These are phyloP conservation scores for Pontederia crassipes DNA, from an alignment of 176 grass and related monocot species.

Conservation along the genomic window DNA sequence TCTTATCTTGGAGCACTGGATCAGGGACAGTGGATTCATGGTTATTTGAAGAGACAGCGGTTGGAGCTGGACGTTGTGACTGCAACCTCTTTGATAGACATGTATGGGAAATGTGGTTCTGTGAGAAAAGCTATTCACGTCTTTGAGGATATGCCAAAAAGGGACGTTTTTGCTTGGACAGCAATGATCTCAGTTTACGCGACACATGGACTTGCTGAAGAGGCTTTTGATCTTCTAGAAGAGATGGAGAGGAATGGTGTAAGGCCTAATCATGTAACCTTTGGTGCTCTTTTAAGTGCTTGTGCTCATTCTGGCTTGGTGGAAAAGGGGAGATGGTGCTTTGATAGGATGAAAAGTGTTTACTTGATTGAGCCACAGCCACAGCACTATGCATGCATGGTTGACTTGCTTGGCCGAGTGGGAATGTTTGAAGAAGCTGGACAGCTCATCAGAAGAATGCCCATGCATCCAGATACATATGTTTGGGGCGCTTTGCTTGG, in stretches of 20 bases:
- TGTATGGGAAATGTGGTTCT: slow-evolving; percentile 15
- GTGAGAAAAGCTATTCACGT: slow-evolving; percentile 4
- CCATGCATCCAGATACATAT: slow-evolving; percentile 9
- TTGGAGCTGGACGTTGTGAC: slow-evolving; percentile 13
- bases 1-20: slow-evolving; percentile 12
- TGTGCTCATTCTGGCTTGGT: slow-evolving; percentile 3
- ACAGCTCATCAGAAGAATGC: slow-evolving; percentile 7
- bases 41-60: slow-evolving; percentile 2
- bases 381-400: slow-evolving; percentile 18
- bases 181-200: slow-evolving; percentile 16
- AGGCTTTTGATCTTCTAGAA: slow-evolving; percentile 9
- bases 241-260: slow-evolving; percentile 1
- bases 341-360: slow-evolving; percentile 4
- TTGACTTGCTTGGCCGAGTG: slow-evolving; percentile 14
- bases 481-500: slow-evolving; percentile 19
- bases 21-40: slow-evolving; percentile 5
- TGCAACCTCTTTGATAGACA: slow-evolving; percentile 14
- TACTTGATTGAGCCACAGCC: slow-evolving; percentile 9
- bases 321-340: slow-evolving; percentile 4
- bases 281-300: slow-evolving; percentile 17
- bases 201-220: slow-evolving; percentile 1
- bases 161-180: slow-evolving; percentile 16
- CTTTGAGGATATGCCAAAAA: slow-evolving; percentile 5
- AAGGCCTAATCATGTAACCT: slow-evolving; percentile 8
- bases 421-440: slow-evolving; percentile 10